Base-by-base conservation (phyloP, 768 basidiomycete species). In the Rhodotorula sphaerocarpa region DNA sequence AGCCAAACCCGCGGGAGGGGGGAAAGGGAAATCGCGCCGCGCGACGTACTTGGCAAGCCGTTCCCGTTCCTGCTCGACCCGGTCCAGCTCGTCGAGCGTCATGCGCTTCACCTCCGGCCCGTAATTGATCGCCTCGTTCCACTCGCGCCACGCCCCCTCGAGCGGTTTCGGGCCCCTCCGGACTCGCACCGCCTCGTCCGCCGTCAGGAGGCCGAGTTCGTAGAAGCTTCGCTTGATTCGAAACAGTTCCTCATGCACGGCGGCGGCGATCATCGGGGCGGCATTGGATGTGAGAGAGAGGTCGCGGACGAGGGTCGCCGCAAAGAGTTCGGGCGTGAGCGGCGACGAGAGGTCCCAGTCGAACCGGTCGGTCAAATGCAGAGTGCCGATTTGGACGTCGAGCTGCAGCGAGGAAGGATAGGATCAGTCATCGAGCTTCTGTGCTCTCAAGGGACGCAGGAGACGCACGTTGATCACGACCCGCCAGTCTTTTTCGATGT, bases 281-380 rank as follows among this genome's bases (percentile, higher is more conserved):
- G 92, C 88, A 74, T 92, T 90, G 43, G 90, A 88, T 1, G 85
- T 80, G 4, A 99, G 80, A 11, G 90, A 91, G 21, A 97, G 82
- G 66, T 97, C 95, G 28, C 79, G 74, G 71, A 88, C 90, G 39
- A 96, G 84, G 53, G 82, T 83, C 43, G 77, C 76, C 0, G 93
- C 82, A 71, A 97, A 97, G 1, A 77, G 79, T 73, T 93, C 87
- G 2, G 93, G 93, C 0, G 90, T 92, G 42, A 96, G 73, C 4
- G 73, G 54, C 6, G 92, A 93, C 50, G 88, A 82, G n/a, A 97
- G 81, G 75, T 99, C 93, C 93, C 93, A 99, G 76, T 99, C 95
- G 69, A 99, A 90, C 73, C 91, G 88, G 77, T 99, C 95, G 59
- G 87, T 79, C 2, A 99, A 80, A 75, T 93, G 90, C 73, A 90